phyloP scores from a whole-genome alignment of 1,284 basidiomycete genomes.

The Heterobasidion annosum region DNA sequence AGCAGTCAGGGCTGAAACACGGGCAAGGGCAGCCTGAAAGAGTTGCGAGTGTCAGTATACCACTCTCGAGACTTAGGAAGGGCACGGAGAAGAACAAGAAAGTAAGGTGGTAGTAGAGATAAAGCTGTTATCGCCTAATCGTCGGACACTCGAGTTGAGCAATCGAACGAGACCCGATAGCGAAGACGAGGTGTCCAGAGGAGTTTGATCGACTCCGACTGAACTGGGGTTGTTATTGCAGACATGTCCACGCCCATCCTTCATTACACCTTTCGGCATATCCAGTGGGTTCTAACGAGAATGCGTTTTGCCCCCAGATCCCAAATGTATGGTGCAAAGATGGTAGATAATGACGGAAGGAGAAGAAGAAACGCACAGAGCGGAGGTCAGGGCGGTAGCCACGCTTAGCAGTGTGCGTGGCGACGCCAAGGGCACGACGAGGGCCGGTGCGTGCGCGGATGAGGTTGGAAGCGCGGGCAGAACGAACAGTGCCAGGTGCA shows the following conservation, averaged over 20 bases:
- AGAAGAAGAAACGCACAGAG: slow-evolving; percentile 44
- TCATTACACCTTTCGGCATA: slow-evolving; percentile 47
- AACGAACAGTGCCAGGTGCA: slow-evolving; percentile 42
- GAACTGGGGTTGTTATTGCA: slow-evolving; percentile 56
- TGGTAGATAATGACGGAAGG: slow-evolving; percentile 5
- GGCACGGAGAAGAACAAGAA: slow-evolving; percentile 4
- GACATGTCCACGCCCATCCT: slow-evolving; percentile 82
- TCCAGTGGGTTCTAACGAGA: slow-evolving; percentile 56
- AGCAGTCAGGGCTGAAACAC: slow-evolving; percentile 67
- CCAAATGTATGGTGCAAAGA: not conserved
- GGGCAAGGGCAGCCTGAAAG: slow-evolving; percentile 68
- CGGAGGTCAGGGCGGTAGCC: slow-evolving; percentile 83
- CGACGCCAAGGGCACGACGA: slow-evolving; percentile 69
- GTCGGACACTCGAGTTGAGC: slow-evolving; percentile 55
- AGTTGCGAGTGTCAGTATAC: no score
- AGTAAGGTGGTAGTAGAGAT: slow-evolving; percentile 7
- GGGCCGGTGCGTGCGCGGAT: slow-evolving; percentile 68
- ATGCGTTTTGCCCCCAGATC: slow-evolving; percentile 16
- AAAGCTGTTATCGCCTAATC: slow-evolving; percentile 56
- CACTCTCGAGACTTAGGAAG: no score
- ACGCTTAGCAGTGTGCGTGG: slow-evolving; percentile 56
- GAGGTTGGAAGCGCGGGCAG: slow-evolving; percentile 37
- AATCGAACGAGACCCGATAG: slow-evolving; percentile 63
- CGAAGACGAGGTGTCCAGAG: slow-evolving; percentile 49
- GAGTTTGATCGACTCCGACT: slow-evolving; percentile 53